phyloP scores from a whole-genome alignment of 768 basidiomycete species.

The Obba rivulosa region DNA sequence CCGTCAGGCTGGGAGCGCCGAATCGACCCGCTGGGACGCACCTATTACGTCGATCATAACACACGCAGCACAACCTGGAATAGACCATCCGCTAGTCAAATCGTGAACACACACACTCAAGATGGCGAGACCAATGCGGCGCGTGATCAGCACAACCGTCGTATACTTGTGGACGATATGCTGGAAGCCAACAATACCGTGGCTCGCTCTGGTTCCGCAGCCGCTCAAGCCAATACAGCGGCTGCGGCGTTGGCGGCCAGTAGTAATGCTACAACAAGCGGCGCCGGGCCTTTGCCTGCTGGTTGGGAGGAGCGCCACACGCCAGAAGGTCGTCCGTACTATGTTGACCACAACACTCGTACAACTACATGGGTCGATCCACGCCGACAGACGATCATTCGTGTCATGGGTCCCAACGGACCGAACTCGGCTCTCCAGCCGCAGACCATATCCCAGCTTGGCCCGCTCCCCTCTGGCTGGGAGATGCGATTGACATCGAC shows the following conservation, averaged over 20 bases:
- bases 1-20: constrained; percentile 96
- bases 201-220: constrained; percentile 18
- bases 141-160: constrained; percentile 80
- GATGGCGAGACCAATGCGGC: constrained; percentile 80
- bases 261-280: constrained; percentile 56
- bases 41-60: constrained; percentile 99
- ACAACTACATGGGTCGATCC: constrained; percentile 99
- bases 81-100: constrained; percentile 74
- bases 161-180: constrained; percentile 79
- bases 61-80: constrained; percentile 98
- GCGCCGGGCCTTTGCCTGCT: constrained; percentile 83
- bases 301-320: constrained; percentile 99
- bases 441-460: constrained; percentile 94
- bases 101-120: constrained; percentile 64
- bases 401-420: constrained; percentile 93
- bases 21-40: constrained; percentile 91
- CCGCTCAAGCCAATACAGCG: constrained; percentile 29
- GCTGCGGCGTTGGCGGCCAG: constrained; percentile 46
- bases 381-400: constrained; percentile 91
- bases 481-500: constrained; percentile 99
- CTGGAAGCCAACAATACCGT: constrained; percentile 50
- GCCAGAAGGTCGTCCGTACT: constrained; percentile 96
- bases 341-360: constrained; percentile 98
- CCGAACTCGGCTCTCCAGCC: constrained; percentile 86
- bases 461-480: constrained; percentile 96